These are phyloP conservation scores for Clausena lansium DNA, from an alignment of 345 rosid genomes.

Conservation along the genomic window DNA sequence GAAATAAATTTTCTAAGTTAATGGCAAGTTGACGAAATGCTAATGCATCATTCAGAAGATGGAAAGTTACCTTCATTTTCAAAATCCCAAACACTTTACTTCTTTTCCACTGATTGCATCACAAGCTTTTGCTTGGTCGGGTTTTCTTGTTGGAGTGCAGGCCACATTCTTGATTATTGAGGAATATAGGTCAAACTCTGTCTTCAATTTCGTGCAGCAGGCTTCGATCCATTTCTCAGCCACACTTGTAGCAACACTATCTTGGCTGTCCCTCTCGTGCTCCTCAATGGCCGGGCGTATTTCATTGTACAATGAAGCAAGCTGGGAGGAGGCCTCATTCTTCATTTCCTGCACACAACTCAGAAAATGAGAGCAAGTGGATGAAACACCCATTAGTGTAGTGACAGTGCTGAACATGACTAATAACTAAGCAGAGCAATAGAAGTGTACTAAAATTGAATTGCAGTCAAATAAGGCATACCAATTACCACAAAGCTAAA, in stretches of 20 bases:
- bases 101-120: conserved; percentile 28
- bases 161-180: conserved; percentile 62
- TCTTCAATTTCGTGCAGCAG: conserved; percentile 70
- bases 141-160: conserved; percentile 42
- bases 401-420: background rate
- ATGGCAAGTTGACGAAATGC: background rate
- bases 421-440: background rate
- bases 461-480: background rate
- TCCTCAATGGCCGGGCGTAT: conserved; percentile 93
- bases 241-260: conserved; percentile 81
- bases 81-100: conserved; percentile 31
- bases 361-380: background rate
- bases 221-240: conserved; percentile 98
- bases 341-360: conserved; percentile 56
- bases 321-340: conserved; percentile 61
- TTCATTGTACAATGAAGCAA: conserved; percentile 61
- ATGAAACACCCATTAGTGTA: background rate
- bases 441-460: background rate
- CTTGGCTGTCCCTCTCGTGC: conserved; percentile 95
- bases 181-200: conserved; percentile 84
- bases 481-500: background rate
- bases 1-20: background rate
- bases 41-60: background rate
- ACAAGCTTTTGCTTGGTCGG: conserved; percentile 28
- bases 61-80: background rate